Base-by-base conservation (phyloP, 768 basidiomycete species). In the Trametes cingulata region DNA sequence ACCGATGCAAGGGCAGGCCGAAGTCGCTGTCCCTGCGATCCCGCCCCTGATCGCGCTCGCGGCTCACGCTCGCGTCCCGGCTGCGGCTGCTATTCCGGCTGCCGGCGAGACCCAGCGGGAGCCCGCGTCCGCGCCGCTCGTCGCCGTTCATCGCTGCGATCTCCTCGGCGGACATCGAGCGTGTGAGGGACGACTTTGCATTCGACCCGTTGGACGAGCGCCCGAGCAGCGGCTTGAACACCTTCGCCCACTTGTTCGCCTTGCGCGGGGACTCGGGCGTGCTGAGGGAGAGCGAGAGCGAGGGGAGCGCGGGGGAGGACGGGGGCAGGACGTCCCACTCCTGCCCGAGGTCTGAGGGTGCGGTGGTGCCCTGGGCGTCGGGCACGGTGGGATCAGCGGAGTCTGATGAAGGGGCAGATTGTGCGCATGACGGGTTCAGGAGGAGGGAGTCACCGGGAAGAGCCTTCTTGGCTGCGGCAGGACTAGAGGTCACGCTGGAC, bases 191-290 rank as follows among this genome's bases (percentile, higher is more conserved):
- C 64, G 66, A 68, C 50, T 45, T 43, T 3, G 51, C n/a, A 20
- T 33, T 33, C 29, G 29, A 33, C 6, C 29, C 29, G 46, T 33
- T 20, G 8, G 46, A 22, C 45, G 60, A 56, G 46, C 58, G 61
- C 36, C 60, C 60, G 52, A 69, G 63, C 42, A 72, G 63, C n/a
- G 74, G 76, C 55, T 68, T 72, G 49, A 76, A 64, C 39, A 78
- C 75, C 69, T 74, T 75, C 25, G 73, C 45, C 63, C 60, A 65
- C 27, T 64, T 65, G 22, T 19, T 47, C 22, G 52, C 24, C 59
- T 61, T 46, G 29, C 63, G 64, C 37, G 60, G 62, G 19, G 55
- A 56, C 9, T 67, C 62, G 37, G 57, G 61, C 29, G 20, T 35
- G 37, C 29, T 43, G n/a, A 56, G 52, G 49, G 63, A 42, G n/a